Conservation (phyloP, 1,284 basidiomycete species). For the Ustilago tritici region DNA sequence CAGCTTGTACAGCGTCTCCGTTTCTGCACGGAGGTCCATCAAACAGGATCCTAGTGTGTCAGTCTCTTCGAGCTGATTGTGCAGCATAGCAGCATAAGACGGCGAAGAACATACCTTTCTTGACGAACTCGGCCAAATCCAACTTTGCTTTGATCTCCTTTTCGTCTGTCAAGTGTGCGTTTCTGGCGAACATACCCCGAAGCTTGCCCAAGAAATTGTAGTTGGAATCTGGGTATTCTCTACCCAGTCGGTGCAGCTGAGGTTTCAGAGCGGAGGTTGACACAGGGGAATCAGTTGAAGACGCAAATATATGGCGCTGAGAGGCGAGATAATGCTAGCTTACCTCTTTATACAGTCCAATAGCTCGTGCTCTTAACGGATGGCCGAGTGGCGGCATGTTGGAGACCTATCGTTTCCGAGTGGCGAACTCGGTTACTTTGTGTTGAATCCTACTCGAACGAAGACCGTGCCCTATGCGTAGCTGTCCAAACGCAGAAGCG, state of each 20-base stretch:
- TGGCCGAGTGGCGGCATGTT: constrained; percentile 65
- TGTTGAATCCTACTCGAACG: too few relatives aligned
- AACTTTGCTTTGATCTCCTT: constrained; percentile 62
- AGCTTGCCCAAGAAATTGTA: constrained; percentile 67
- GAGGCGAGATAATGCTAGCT: not conserved
- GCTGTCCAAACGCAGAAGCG: not conserved
- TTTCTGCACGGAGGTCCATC: constrained; percentile 39
- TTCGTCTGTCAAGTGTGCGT: constrained; percentile 64
- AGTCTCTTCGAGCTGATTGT: not conserved
- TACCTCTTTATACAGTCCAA: constrained; percentile 66
- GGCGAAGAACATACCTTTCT: constrained; percentile 54
- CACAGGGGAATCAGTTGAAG: not conserved
- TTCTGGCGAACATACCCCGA: constrained; percentile 55
- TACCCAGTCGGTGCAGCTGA: constrained; percentile 66
- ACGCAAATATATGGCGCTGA: too few relatives aligned
- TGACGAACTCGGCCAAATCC: constrained; percentile 62
- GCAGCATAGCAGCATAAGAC: too few relatives aligned
- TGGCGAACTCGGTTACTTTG: not conserved
- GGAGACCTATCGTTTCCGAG: not conserved
- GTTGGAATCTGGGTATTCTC: constrained; percentile 68
- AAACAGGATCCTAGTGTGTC: not conserved
- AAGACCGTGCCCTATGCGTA: too few relatives aligned
- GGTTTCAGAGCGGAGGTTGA: not conserved
- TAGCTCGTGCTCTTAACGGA: constrained; percentile 62
- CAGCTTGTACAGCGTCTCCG: constrained; percentile 65